phyloP scores from a whole-genome alignment of 768 basidiomycete species.

The Neoboletus magnificus region DNA sequence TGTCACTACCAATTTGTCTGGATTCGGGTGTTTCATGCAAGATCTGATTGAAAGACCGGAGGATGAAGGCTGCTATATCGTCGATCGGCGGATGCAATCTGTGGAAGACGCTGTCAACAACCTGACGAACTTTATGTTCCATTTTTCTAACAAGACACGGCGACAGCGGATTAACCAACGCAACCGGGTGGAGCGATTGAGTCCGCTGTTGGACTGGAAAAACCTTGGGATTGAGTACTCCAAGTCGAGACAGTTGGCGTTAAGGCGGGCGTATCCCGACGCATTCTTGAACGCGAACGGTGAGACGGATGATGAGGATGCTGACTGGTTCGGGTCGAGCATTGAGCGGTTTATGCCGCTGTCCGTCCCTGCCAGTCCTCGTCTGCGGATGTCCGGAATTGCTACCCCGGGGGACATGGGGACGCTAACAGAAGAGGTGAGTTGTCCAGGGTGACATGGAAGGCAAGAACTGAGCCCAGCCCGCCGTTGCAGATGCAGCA shows the following conservation, averaged over 20 bases:
- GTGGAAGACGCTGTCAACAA: conserved; percentile 90
- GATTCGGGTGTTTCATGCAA: conserved; percentile 98
- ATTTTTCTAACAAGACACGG: conserved; percentile 79
- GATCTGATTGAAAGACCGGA: conserved; percentile 93
- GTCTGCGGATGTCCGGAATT: conserved; percentile 64
- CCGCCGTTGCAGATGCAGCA: conserved; percentile 66
- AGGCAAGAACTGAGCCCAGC: not conserved
- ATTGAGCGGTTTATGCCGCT: conserved; percentile 67
- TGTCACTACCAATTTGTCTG: conserved; percentile 95
- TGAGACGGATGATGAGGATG: conserved; percentile 46
- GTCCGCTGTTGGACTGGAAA: conserved; percentile 97
- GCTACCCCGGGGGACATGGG: conserved; percentile 95
- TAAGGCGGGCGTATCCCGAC: conserved; percentile 93
- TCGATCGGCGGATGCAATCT: conserved; percentile 85
- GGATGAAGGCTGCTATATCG: conserved; percentile 95
- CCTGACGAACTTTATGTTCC: conserved; percentile 71
- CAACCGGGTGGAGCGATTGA: conserved; percentile 93
- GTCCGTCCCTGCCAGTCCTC: conserved; percentile 85
- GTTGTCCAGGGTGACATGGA: conserved; percentile 14
- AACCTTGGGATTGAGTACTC: conserved; percentile 95
- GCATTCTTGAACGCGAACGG: conserved; percentile 68
- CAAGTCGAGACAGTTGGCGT: conserved; percentile 88
- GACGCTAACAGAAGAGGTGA: conserved; percentile 81
- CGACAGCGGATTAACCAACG: conserved; percentile 98
- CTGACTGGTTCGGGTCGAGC: conserved; percentile 41